Percentiles rank a stretch among this genome's conserved stretches.
Conservation (phyloP, 306 rosid species). For the Malus sylvestris region DNA sequence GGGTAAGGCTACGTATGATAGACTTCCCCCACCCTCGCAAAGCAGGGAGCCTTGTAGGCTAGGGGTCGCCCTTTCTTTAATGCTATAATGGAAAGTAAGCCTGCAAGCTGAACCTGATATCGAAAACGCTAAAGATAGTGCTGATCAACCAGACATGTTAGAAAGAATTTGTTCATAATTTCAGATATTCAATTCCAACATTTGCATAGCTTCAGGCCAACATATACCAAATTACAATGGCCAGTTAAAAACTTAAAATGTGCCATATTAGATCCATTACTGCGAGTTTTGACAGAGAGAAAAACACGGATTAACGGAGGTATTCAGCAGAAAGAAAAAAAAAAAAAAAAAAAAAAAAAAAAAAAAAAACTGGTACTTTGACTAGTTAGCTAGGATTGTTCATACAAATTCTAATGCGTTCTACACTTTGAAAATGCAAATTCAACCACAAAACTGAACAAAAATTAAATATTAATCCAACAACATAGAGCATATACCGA, state of each 20-base stretch:
- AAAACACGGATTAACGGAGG: background rate
- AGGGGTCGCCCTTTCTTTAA: too few relatives aligned
- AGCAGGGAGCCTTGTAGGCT: too few relatives aligned
- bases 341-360: too few relatives aligned
- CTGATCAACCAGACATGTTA: too few relatives aligned
- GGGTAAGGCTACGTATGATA: too few relatives aligned
- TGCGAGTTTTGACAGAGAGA: background rate
- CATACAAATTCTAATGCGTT: background rate
- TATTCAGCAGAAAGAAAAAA: background rate
- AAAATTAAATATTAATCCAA: background rate
- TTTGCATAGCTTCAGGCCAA: background rate
- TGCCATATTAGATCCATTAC: background rate
- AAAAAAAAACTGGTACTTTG: background rate
- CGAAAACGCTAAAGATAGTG: background rate
- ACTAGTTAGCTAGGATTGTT: background rate
- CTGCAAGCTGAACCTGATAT: background rate
- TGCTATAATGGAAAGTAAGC: background rate
- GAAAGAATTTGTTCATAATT: background rate
- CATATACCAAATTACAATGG: background rate
- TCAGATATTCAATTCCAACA: background rate
- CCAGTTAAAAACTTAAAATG: background rate
- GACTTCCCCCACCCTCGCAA: too few relatives aligned
- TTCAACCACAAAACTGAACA: background rate
- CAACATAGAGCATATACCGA: background rate
- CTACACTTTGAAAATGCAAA: conserved; percentile 1